phyloP scores from a whole-genome alignment of 2,329 filamentous ascomycete species.

The Diaporthe sp. region DNA sequence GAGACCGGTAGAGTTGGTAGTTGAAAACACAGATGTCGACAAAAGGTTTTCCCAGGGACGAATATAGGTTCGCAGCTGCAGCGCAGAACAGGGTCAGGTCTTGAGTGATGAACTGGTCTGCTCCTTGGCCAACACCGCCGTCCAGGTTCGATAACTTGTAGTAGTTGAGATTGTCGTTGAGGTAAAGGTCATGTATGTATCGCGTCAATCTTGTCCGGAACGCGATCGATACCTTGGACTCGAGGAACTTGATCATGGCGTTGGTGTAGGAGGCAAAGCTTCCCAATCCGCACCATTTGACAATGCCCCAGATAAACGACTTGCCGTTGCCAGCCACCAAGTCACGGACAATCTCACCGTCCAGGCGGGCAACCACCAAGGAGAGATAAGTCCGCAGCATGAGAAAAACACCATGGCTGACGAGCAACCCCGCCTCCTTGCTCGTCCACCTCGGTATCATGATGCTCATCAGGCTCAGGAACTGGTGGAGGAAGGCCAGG shows the following conservation, averaged over 20 bases:
- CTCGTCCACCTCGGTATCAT: constrained; percentile 97
- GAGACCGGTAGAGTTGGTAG: constrained; percentile 92
- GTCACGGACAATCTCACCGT: constrained; percentile 96
- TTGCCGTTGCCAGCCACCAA: constrained; percentile 94
- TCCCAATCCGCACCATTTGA: constrained; percentile 96
- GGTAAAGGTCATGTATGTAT: constrained; percentile 96
- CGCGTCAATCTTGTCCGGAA: constrained; percentile 94
- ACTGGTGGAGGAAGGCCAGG: constrained; percentile 95
- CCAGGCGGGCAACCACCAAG: constrained; percentile 88
- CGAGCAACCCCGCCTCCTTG: constrained; percentile 90
- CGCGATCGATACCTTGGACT: constrained; percentile 97
- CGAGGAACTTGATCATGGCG: constrained; percentile 98
- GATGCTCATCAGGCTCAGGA: constrained; percentile 94
- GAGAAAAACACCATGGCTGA: constrained; percentile 90
- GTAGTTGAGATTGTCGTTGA: constrained; percentile 95
- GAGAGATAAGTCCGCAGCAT: constrained; percentile 95
- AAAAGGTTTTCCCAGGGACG: constrained; percentile 95
- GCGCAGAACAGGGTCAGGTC: constrained; percentile 96
- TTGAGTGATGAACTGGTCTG: constrained; percentile 97
- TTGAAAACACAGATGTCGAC: constrained; percentile 99
- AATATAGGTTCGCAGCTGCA: constrained; percentile 91
- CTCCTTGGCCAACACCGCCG: constrained; percentile 89
- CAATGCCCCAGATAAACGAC: constrained; percentile 86
- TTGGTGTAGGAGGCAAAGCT: constrained; percentile 97
- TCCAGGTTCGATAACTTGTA: constrained; percentile 96